phyloP scores from a whole-genome alignment of 2,329 filamentous ascomycete species.

The Pleurostoma richardsiae region DNA sequence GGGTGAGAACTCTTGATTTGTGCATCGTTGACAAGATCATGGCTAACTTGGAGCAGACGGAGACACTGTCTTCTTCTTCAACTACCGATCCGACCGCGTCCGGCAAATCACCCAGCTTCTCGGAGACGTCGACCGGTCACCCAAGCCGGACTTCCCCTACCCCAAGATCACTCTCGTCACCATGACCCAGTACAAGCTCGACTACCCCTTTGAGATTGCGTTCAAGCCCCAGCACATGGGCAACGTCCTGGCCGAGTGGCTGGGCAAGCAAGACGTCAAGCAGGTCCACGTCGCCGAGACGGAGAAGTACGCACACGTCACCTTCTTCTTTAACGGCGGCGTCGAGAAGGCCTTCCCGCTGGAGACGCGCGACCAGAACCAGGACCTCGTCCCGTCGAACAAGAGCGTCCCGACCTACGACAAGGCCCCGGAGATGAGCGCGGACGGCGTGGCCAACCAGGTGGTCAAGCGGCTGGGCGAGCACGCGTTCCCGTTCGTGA shows the following conservation, averaged over 20 bases:
- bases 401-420: slow-evolving; percentile 91
- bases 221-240: slow-evolving; percentile 95
- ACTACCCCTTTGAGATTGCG: slow-evolving; percentile 87
- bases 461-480: slow-evolving; percentile 81
- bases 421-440: slow-evolving; percentile 92
- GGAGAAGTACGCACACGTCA: slow-evolving; percentile 99
- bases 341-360: slow-evolving; percentile 94
- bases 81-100: slow-evolving; percentile 97
- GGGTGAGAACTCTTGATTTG: slow-evolving; percentile 44
- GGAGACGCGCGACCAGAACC: slow-evolving; percentile 80
- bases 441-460: slow-evolving; percentile 82
- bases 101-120: slow-evolving; percentile 94
- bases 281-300: slow-evolving; percentile 98
- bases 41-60: slow-evolving; percentile 51
- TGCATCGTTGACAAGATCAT: background rate
- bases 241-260: slow-evolving; percentile 96
- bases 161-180: slow-evolving; percentile 89
- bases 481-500: slow-evolving; percentile 89
- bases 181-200: slow-evolving; percentile 98
- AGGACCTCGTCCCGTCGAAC: slow-evolving; percentile 79
- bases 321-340: slow-evolving; percentile 99
- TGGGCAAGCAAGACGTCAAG: slow-evolving; percentile 81
- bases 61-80: slow-evolving; percentile 99
- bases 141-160: slow-evolving; percentile 85
- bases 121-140: slow-evolving; percentile 87